A percentile compares a stretch with the other conserved stretches of the same genome.
phyloP scores from a whole-genome alignment of 306 rosid species.

The Citrullus mucosospermus region DNA sequence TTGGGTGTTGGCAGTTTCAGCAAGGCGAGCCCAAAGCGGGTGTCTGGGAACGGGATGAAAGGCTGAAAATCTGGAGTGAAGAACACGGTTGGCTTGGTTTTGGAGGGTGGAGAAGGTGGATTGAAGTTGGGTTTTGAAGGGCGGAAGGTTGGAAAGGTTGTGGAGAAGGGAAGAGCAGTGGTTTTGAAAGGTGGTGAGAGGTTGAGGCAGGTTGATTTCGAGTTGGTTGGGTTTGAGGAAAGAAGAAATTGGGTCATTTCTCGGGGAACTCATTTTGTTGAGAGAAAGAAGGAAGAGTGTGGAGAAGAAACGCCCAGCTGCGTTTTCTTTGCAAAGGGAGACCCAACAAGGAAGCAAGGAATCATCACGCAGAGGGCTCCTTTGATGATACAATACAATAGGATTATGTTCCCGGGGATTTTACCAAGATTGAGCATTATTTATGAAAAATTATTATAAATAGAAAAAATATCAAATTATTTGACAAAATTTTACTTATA shows the following conservation, averaged over 20 bases:
- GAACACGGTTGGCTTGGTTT: slow-evolving; percentile 16
- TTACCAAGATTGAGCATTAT: no score
- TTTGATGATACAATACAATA: no score
- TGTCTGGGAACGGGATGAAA: slow-evolving; percentile 3
- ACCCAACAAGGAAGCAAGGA: not conserved
- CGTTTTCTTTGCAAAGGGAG: not conserved
- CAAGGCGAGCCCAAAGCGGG: slow-evolving; percentile 50
- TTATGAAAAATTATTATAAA: no score
- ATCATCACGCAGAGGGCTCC: not conserved
- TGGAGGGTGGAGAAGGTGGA: slow-evolving; percentile 27
- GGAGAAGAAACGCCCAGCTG: not conserved
- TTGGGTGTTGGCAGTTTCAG: slow-evolving; percentile 13
- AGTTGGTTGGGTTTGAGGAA: slow-evolving; percentile 18
- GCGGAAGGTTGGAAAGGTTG: slow-evolving; percentile 18
- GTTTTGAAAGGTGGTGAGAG: slow-evolving; percentile 26
- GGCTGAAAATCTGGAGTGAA: slow-evolving; percentile 16
- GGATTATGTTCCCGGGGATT: no score
- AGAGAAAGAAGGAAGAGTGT: not conserved
- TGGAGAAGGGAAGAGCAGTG: slow-evolving; percentile 32
- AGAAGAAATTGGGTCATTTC: slow-evolving; percentile 1
- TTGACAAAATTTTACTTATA: no score
- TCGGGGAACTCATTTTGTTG: slow-evolving; percentile 20
- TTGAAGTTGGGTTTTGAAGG: slow-evolving; percentile 28
- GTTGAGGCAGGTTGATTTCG: slow-evolving; percentile 23
- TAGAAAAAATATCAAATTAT: no score